A percentile compares a stretch with the other conserved stretches of the same genome.
phyloP scores from a whole-genome alignment of 2,329 filamentous ascomycete species.

The Leptographium flavum region DNA sequence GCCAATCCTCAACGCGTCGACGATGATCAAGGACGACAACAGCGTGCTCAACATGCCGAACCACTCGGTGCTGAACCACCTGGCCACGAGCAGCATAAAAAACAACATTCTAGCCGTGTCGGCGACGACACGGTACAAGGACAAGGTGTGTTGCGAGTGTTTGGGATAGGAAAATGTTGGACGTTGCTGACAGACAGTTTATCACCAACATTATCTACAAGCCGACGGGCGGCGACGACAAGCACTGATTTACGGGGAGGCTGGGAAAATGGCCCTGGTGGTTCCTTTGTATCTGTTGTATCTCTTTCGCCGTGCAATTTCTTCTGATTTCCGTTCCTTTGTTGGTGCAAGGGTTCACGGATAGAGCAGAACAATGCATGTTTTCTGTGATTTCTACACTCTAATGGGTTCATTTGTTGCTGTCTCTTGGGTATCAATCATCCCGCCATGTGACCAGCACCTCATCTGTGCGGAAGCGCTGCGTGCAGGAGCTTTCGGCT shows the following conservation, averaged over 20 bases:
- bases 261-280: too few relatives aligned
- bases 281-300: background rate
- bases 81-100: slow-evolving; percentile 96
- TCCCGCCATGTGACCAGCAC: slow-evolving; percentile 63
- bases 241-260: slow-evolving; percentile 5
- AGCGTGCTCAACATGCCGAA: slow-evolving; percentile 95
- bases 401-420: too few relatives aligned
- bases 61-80: slow-evolving; percentile 89
- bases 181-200: slow-evolving; percentile 62
- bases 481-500: slow-evolving; percentile 72
- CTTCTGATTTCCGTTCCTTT: background rate
- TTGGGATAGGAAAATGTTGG: background rate
- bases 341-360: background rate
- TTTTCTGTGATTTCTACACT: too few relatives aligned
- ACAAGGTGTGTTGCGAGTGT: slow-evolving; percentile 49
- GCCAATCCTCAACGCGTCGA: slow-evolving; percentile 83
- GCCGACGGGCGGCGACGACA: slow-evolving; percentile 51
- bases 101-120: slow-evolving; percentile 90
- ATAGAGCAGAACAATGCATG: background rate
- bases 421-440: too few relatives aligned
- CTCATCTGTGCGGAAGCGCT: slow-evolving; percentile 71
- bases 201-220: slow-evolving; percentile 98
- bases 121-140: slow-evolving; percentile 92
- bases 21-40: slow-evolving; percentile 93
- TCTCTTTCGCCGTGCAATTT: background rate